Evolutionary conservation across 257 asterid genomes (phyloP), one percentile per base, ranked within the genome.

Genomic region (Haberlea rhodopensis): DNA sequence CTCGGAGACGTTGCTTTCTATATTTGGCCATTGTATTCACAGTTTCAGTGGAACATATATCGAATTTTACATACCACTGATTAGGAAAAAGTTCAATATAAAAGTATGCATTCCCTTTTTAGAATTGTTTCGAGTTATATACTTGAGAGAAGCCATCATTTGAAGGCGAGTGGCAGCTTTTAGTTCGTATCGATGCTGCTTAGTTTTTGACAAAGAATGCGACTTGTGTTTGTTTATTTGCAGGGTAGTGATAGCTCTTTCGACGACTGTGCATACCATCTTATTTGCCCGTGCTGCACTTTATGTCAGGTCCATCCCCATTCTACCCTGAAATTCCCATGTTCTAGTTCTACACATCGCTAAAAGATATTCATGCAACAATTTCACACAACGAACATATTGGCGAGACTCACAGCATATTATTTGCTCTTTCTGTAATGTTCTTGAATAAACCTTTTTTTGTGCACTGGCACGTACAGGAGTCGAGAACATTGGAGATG

Each of bases 401-500:
- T n/a, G n/a, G n/a, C n/a, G n/a, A n/a, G n/a, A n/a, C n/a, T n/a
- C n/a, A n/a, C n/a, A n/a, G n/a, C n/a, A n/a, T n/a, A n/a, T n/a
- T n/a, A n/a, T 37, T 11, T 10, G 46, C n/a, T 37, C 16, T 31
- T 31, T 19, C 63, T 58, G 18, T 18, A 16, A 21, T 29, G 16
- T 32, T 11, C 10, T 57, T 43, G 19, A 22, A 29, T 40, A 23
- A 19, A 53, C 46, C n/a, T n/a, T 3, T 31, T 3, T 31, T 27
- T 63, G 26, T 54, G 28, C 63, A 57, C 10, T 77, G 67, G 79
- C 5, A 37, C 11, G 46, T 61, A 62, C 88, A 90, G 99, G 99
- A 92, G 65, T 83, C 99, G 1, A 82, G 97, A 80, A 92, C 99
- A 46, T 73, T 92, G 83, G 97, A 92, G 84, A 85, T 89, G 95